Conservation (phyloP, 2,329 filamentous ascomycete species). For the Bipolaris cookei region DNA sequence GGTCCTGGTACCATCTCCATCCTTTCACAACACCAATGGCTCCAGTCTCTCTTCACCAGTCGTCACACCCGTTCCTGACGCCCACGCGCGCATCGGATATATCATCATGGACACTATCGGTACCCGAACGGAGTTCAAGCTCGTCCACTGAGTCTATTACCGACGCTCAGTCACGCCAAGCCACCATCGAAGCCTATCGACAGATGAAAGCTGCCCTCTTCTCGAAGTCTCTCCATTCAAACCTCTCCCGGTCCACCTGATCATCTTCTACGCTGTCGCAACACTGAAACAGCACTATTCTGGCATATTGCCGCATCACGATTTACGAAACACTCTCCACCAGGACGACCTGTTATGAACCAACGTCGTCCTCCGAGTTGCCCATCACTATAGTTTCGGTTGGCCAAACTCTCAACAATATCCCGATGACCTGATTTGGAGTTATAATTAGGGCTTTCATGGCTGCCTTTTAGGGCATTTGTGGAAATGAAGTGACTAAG, state of each 20-base stretch:
- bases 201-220: slow-evolving; percentile 44
- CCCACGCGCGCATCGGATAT: slow-evolving; percentile 39
- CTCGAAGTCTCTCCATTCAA: slow-evolving; percentile 41
- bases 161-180: slow-evolving; percentile 31
- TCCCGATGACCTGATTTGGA: background rate
- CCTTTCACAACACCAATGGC: slow-evolving; percentile 28
- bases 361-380: slow-evolving; percentile 4
- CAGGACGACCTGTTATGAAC: slow-evolving; percentile 7
- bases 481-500: background rate
- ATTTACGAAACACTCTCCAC: slow-evolving; percentile 3
- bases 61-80: slow-evolving; percentile 37
- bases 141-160: slow-evolving; percentile 17
- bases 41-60: slow-evolving; percentile 21
- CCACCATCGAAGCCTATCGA: slow-evolving; percentile 44
- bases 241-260: slow-evolving; percentile 4
- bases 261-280: background rate
- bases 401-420: slow-evolving; percentile 4
- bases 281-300: background rate
- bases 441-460: background rate
- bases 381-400: background rate
- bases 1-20: slow-evolving; percentile 26
- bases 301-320: slow-evolving; percentile 2
- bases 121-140: slow-evolving; percentile 29
- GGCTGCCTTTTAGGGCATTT: background rate
- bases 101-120: slow-evolving; percentile 40